A percentile compares a stretch with the other conserved stretches of the same genome.
phyloP scores from a whole-genome alignment of 2,329 filamentous ascomycete genomes.

The Aspergillus pseudotamarii region DNA sequence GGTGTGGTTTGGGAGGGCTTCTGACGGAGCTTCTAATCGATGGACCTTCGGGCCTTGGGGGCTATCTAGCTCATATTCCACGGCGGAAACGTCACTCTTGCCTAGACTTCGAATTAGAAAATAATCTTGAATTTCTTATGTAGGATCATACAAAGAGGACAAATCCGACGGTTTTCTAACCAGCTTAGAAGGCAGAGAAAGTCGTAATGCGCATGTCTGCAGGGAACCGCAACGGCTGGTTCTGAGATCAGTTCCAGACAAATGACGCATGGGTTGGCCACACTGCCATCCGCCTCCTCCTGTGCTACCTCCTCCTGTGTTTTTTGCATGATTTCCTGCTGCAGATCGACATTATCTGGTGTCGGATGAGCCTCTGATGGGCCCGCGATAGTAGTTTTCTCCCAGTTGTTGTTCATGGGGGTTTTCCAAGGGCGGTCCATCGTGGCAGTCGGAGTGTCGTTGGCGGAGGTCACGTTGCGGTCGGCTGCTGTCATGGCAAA shows the following conservation, averaged over 20 bases:
- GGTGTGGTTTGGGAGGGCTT: slow-evolving; percentile 11
- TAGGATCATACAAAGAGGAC: slow-evolving; percentile 72
- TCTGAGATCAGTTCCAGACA: slow-evolving; percentile 79
- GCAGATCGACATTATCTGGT: slow-evolving; percentile 45
- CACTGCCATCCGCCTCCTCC: slow-evolving; percentile 33
- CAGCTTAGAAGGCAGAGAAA: slow-evolving; percentile 82
- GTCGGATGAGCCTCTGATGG: slow-evolving; percentile 25
- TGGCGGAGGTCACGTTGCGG: slow-evolving; percentile 24
- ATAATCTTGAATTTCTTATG: neutral
- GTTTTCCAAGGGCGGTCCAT: neutral
- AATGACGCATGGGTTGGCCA: slow-evolving; percentile 72
- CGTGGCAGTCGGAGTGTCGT: neutral
- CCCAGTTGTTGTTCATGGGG: slow-evolving; percentile 2
- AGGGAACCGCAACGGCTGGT: slow-evolving; percentile 71
- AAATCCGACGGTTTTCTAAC: slow-evolving; percentile 71
- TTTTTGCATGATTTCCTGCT: slow-evolving; percentile 47
- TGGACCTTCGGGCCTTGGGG: slow-evolving; percentile 61
- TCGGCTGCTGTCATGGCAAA: slow-evolving; percentile 16
- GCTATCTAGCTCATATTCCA: slow-evolving; percentile 67
- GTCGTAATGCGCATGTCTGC: slow-evolving; percentile 80
- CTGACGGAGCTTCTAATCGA: slow-evolving; percentile 46
- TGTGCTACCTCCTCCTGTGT: slow-evolving; percentile 49
- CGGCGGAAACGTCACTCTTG: slow-evolving; percentile 56
- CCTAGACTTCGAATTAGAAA: slow-evolving; percentile 37
- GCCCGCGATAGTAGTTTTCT: neutral